These are phyloP conservation scores for Aspergillus transmontanensis DNA, from an alignment of 2,329 filamentous ascomycete species.

Conservation along the genomic window DNA sequence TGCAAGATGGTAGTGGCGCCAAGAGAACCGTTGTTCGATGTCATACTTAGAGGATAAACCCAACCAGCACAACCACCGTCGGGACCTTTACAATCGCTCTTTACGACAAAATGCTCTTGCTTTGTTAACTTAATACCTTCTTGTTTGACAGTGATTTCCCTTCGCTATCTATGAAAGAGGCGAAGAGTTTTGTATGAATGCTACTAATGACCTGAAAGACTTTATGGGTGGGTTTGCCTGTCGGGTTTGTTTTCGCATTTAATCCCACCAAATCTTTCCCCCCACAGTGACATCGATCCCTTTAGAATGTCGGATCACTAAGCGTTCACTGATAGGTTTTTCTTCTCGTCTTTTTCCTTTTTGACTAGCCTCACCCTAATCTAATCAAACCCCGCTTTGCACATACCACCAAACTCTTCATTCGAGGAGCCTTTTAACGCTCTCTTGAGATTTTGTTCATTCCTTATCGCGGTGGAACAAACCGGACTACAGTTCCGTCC, in stretches of 20 bases:
- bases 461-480: constrained; percentile 5
- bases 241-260: background rate
- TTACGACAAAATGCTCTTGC: background rate
- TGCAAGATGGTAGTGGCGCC: constrained; percentile 8
- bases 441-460: background rate
- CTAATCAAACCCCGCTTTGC: background rate
- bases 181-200: background rate
- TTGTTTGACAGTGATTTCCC: background rate
- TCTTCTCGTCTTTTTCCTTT: background rate
- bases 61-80: background rate
- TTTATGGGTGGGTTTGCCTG: constrained; percentile 1
- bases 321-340: constrained; percentile 12
- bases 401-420: background rate
- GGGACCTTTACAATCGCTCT: background rate
- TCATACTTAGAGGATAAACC: constrained; percentile 9
- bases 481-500: constrained; percentile 4
- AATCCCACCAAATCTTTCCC: constrained; percentile 7
- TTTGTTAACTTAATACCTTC: background rate
- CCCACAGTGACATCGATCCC: constrained; percentile 23
- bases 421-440: background rate
- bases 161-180: background rate
- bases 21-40: constrained; percentile 12
- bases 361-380: background rate
- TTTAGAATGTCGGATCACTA: constrained; percentile 16
- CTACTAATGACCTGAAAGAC: background rate